Percentiles rank a stretch among this genome's conserved stretches.
Evolutionary conservation across 305 asterid species (phyloP).

Genomic region (Fraxinus paxiana): DNA sequence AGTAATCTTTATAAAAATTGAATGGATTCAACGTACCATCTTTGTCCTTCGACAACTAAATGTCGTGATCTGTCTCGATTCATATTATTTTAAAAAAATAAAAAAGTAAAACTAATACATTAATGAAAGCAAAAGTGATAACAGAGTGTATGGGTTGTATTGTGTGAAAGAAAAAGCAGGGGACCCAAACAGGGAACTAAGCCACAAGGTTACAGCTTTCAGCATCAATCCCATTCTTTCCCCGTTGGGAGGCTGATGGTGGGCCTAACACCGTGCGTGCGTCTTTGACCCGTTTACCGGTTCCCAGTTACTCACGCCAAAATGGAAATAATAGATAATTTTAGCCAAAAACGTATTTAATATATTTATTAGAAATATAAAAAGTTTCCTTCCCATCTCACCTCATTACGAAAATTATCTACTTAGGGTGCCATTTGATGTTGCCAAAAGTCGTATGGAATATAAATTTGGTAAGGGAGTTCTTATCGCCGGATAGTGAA

Average conservation of each 20-base stretch:
- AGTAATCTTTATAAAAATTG: background rate
- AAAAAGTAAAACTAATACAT: background rate
- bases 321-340: background rate
- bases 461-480: background rate
- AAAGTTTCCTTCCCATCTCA: background rate
- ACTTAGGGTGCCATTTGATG: background rate
- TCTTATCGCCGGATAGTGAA: background rate
- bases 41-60: background rate
- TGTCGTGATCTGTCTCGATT: background rate
- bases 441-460: too few relatives aligned
- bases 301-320: background rate
- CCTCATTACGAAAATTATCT: background rate
- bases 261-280: constrained; percentile 24
- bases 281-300: constrained; percentile 20
- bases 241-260: constrained; percentile 18
- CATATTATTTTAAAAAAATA: background rate
- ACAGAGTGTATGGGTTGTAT: background rate
- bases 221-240: constrained; percentile 19
- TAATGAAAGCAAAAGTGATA: background rate
- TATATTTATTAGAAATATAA: background rate
- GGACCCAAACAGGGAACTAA: background rate
- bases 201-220: background rate
- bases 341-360: background rate
- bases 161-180: background rate
- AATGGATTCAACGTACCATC: background rate